Evolutionary conservation across 441 rosid species (phyloP), one percentile per base, ranked within the genome.

Genomic region (Euphorbia celastroides): DNA sequence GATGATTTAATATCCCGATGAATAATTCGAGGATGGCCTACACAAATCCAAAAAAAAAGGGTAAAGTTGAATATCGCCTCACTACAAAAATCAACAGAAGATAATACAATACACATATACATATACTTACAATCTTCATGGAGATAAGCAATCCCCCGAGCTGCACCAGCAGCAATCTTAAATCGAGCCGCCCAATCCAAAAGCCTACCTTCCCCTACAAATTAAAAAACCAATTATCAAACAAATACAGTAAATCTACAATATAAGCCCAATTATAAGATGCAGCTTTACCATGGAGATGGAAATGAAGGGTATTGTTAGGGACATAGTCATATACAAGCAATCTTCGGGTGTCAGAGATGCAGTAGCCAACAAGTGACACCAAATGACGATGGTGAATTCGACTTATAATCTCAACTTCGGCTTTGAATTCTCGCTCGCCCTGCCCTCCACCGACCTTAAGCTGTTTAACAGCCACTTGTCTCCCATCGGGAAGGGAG

Each of bases 1-100:
- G 97, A 83, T 60, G 97, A 91, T 81, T 94, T 94, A 77, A 94
- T 94, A 78, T 91, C 99, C 74, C 99, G 83, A 76, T 94, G 99
- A 71, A 94, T 86, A 58, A 93, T 78, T 54, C 93, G 96, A 68
- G 99, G 97, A 81, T 85, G 87, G 62, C 97, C 99, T 91, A 57
- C 54, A 72, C 57, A 62, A 36, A 66, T 50, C 67, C 22, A 1
- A 9, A 73, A 34, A 28, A 31, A 10, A 31, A 67, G 23, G 42
- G 27, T 62, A 44, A 72, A 75, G 16, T 61, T 22, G 55, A 54
- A 59, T 1, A 42, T 36, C 19, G 16, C 48, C 25, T 16, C 30
- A 60, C 66, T 34, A 51, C 19, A 25, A 65, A 54, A 57, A 63
- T 52, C 20, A 23, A 27, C 59, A 68, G 38, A 68, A 17, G 66